These are phyloP conservation scores for Neurospora sp. DNA, from an alignment of 495 filamentous ascomycete genomes.

Conservation along the genomic window DNA sequence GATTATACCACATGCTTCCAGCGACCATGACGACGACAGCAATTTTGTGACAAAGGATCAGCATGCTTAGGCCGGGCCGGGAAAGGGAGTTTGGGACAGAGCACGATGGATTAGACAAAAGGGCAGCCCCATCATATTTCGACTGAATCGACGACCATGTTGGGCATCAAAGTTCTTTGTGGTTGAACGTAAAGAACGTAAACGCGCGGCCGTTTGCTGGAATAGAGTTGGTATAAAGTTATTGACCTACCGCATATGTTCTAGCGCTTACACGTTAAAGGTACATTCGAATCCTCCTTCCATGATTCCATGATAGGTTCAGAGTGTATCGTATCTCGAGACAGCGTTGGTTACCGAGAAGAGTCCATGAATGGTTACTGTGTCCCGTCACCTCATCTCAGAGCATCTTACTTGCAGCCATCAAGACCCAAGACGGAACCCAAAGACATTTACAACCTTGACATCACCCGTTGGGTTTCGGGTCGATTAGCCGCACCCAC, in stretches of 20 bases:
- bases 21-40: background rate
- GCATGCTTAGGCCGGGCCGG: background rate
- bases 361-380: too few species aligned
- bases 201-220: background rate
- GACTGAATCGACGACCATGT: background rate
- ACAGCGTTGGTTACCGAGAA: background rate
- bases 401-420: background rate
- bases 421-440: background rate
- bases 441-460: background rate
- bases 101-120: background rate
- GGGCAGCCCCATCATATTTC: background rate
- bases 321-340: background rate
- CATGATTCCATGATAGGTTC: background rate
- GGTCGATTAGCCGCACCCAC: background rate
- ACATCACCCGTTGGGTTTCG: background rate
- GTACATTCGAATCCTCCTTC: background rate
- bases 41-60: background rate
- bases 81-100: background rate
- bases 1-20: background rate
- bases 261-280: background rate
- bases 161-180: background rate
- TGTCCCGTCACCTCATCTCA: background rate
- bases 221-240: background rate
- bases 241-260: background rate
- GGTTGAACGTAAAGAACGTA: too few species aligned